A percentile compares a stretch with the other conserved stretches of the same genome.
These are phyloP conservation scores for Rhizophagus clarus DNA, from an alignment of 192 early-diverging fungal genomes.

Conservation along the genomic window DNA sequence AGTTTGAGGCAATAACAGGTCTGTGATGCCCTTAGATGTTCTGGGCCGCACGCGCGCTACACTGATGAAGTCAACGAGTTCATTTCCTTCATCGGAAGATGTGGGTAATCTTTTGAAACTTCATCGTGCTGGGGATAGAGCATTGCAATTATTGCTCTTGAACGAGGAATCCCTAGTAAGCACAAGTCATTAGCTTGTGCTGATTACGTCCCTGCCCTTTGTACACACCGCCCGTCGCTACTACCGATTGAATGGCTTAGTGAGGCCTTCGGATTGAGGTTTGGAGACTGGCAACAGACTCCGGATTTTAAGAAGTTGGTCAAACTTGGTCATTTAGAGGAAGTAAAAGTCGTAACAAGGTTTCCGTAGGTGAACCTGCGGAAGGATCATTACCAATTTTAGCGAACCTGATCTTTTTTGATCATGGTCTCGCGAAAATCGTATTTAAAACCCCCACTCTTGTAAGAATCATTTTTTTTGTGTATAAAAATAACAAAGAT, in stretches of 20 bases:
- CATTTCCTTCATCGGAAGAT: conserved; percentile 50
- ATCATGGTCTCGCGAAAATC: conserved; percentile 72
- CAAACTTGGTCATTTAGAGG: conserved; percentile 89
- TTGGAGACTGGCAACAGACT: conserved; percentile 51
- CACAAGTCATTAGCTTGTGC: conserved; percentile 76
- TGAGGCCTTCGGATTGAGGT: neutral
- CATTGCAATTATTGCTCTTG: conserved; percentile 70
- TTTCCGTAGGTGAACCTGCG: conserved; percentile 16
- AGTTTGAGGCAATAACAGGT: conserved; percentile 69
- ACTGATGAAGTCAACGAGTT: conserved; percentile 72
- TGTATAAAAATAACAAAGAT: neutral
- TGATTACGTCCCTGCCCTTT: conserved; percentile 15
- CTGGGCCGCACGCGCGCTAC: conserved; percentile 64
- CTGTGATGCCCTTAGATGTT: conserved; percentile 76
- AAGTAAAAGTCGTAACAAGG: conserved; percentile 64
- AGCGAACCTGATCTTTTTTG: conserved; percentile 72
- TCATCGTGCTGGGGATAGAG: conserved; percentile 15
- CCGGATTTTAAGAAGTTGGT: conserved; percentile 54
- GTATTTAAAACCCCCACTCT: conserved; percentile 49
- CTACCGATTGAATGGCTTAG: neutral
- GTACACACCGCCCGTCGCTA: conserved; percentile 20
- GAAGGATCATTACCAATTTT: conserved; percentile 47
- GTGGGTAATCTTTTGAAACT: conserved; percentile 37
- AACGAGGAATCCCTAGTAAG: conserved; percentile 85
- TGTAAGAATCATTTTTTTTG: too few relatives aligned